Conservation (phyloP, 2,329 filamentous ascomycete species). For the Xylaria sp. region DNA sequence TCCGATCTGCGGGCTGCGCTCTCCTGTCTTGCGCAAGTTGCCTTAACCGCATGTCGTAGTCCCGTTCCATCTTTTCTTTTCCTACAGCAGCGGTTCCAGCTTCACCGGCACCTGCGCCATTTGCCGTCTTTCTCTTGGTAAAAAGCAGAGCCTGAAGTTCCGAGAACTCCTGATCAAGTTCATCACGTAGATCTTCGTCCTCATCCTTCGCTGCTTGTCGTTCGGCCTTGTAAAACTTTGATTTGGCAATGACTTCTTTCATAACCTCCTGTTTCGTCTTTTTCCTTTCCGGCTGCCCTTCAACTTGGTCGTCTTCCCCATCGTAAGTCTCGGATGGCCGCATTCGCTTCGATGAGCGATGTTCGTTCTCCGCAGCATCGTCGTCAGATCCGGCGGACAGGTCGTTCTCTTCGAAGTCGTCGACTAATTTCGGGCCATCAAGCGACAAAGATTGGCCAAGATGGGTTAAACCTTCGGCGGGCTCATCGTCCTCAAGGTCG, state of each 20-base stretch:
- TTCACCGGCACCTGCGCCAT: slow-evolving; percentile 32
- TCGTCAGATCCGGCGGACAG: slow-evolving; percentile 63
- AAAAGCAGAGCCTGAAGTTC: slow-evolving; percentile 75
- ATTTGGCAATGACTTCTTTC: slow-evolving; percentile 97
- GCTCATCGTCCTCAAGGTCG: slow-evolving; percentile 84
- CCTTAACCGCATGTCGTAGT: slow-evolving; percentile 84
- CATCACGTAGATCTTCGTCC: slow-evolving; percentile 82
- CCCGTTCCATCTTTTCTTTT: slow-evolving; percentile 72
- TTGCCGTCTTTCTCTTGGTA: slow-evolving; percentile 45
- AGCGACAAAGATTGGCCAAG: slow-evolving; percentile 75
- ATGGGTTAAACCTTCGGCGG: slow-evolving; percentile 71
- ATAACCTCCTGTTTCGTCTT: slow-evolving; percentile 97
- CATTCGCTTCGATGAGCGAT: slow-evolving; percentile 59
- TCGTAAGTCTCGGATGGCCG: slow-evolving; percentile 54
- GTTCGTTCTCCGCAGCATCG: slow-evolving; percentile 57
- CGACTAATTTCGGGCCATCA: slow-evolving; percentile 54
- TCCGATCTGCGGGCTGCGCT: slow-evolving; percentile 82
- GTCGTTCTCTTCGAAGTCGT: slow-evolving; percentile 82
- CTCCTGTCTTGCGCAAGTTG: slow-evolving; percentile 83
- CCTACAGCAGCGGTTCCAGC: slow-evolving; percentile 56
- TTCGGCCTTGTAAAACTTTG: slow-evolving; percentile 93
- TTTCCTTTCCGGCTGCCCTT: slow-evolving; percentile 74
- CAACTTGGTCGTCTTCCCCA: slow-evolving; percentile 52
- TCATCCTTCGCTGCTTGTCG: slow-evolving; percentile 90
- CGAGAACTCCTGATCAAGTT: slow-evolving; percentile 81